Evolutionary conservation across 1,284 basidiomycete genomes (phyloP).

Genomic region (Fomitopsis schrenkii): DNA sequence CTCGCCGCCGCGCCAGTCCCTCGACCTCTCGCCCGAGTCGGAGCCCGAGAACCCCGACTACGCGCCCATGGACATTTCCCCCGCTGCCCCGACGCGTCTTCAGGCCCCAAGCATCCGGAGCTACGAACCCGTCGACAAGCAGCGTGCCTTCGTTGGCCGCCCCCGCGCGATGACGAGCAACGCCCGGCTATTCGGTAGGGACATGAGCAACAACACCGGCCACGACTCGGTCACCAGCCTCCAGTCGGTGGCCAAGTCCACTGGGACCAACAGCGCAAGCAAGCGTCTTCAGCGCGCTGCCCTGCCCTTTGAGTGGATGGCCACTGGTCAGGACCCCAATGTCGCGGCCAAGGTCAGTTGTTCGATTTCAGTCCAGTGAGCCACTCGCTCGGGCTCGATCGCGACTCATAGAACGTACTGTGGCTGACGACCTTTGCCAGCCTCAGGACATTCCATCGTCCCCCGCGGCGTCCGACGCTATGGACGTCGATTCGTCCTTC

Average conservation of each 20-base stretch:
- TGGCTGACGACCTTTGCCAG: slow-evolving; percentile 18
- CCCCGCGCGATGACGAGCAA: slow-evolving; percentile 59
- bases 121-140: slow-evolving; percentile 18
- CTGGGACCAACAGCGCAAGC: slow-evolving; percentile 35
- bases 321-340: slow-evolving; percentile 21
- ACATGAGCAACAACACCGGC: slow-evolving; percentile 51
- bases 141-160: slow-evolving; percentile 30
- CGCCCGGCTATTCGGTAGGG: slow-evolving; percentile 64
- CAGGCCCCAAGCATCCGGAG: slow-evolving; percentile 12
- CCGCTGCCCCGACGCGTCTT: slow-evolving; percentile 42
- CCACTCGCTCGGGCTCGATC: slow-evolving; percentile 4
- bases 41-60: slow-evolving; percentile 36
- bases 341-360: slow-evolving; percentile 29
- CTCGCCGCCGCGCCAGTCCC: slow-evolving; percentile 52
- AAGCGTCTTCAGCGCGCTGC: slow-evolving; percentile 57
- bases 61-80: slow-evolving; percentile 75
- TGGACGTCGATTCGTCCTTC: slow-evolving; percentile 68
- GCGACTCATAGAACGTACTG: background rate
- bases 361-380: slow-evolving; percentile 8
- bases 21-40: slow-evolving; percentile 41
- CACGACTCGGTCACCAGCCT: slow-evolving; percentile 10
- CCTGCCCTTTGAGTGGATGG: slow-evolving; percentile 62
- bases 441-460: slow-evolving; percentile 23
- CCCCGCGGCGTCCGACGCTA: slow-evolving; percentile 45
- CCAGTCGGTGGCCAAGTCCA: slow-evolving; percentile 28